These are phyloP conservation scores for Circinella umbellata DNA, from an alignment of 371 early-diverging fungal genomes.

Conservation along the genomic window DNA sequence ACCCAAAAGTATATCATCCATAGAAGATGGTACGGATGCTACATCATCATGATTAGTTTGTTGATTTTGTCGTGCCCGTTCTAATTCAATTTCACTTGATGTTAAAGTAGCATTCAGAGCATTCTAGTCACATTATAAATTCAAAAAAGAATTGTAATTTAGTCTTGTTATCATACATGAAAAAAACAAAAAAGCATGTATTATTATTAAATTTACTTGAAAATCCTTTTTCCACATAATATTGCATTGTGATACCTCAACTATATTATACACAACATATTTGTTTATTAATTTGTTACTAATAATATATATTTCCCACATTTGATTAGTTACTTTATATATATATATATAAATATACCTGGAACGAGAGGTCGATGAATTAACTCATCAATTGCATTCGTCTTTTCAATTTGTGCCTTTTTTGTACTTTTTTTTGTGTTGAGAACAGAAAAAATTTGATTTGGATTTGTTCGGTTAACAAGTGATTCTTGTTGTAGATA, in stretches of 20 bases:
- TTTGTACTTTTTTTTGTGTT: neutral
- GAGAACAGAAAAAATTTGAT: neutral
- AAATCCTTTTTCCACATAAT: neutral
- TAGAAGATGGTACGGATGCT: neutral
- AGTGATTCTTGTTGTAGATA: neutral
- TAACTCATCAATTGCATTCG: neutral
- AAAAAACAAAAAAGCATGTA: neutral
- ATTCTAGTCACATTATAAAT: no score
- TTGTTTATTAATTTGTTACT: neutral
- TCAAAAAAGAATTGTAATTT: no score
- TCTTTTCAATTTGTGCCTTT: neutral
- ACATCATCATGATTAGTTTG: neutral
- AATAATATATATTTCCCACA: neutral
- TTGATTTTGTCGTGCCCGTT: neutral
- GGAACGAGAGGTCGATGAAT: conserved; percentile 6
- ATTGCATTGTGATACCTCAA: neutral
- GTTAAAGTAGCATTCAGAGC: no score
- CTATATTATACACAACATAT: neutral
- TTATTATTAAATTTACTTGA: neutral
- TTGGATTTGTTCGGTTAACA: neutral
- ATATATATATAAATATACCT: neutral
- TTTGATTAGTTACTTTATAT: no score
- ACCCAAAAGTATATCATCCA: neutral
- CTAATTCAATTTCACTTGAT: neutral
- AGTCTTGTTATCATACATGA: neutral